Evolutionary conservation across 2,329 filamentous ascomycete genomes (phyloP).

Genomic region (Sphaerulina populicola): DNA sequence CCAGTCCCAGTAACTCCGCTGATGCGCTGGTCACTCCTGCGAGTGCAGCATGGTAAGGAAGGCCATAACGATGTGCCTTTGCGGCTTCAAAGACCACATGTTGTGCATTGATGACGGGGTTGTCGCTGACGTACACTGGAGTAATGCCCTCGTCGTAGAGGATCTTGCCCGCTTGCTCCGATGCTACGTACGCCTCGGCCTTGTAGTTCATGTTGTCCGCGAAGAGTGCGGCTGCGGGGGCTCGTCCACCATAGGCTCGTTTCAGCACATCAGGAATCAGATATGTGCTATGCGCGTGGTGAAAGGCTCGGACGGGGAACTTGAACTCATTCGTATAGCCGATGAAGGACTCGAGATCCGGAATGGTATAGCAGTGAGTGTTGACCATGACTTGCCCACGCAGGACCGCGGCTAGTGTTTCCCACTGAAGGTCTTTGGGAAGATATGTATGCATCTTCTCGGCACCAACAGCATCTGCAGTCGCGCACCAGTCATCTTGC

Average conservation of each 20-base stretch:
- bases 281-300: constrained; percentile 61
- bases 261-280: constrained; percentile 54
- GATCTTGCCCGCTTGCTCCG: constrained; percentile 58
- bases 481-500: constrained; percentile 61
- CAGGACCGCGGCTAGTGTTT: constrained; percentile 54
- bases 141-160: constrained; percentile 58
- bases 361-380: constrained; percentile 61
- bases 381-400: constrained; percentile 62
- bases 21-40: constrained; percentile 36
- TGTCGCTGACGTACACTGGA: constrained; percentile 61
- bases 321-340: constrained; percentile 65
- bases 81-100: constrained; percentile 56
- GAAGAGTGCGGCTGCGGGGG: constrained; percentile 51
- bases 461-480: constrained; percentile 45
- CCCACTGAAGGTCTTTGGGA: constrained; percentile 55
- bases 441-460: constrained; percentile 51
- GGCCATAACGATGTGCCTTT: constrained; percentile 37
- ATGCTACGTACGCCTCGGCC: constrained; percentile 56
- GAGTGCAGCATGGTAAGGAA: constrained; percentile 37
- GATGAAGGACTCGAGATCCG: constrained; percentile 61
- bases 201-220: constrained; percentile 64
- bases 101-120: constrained; percentile 61
- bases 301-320: constrained; percentile 58
- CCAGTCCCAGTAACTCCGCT: constrained; percentile 35
- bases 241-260: constrained; percentile 34